Base-by-base conservation (phyloP, 1,139 yeast species). In the Saccharomycopsis hybrid region DNA sequence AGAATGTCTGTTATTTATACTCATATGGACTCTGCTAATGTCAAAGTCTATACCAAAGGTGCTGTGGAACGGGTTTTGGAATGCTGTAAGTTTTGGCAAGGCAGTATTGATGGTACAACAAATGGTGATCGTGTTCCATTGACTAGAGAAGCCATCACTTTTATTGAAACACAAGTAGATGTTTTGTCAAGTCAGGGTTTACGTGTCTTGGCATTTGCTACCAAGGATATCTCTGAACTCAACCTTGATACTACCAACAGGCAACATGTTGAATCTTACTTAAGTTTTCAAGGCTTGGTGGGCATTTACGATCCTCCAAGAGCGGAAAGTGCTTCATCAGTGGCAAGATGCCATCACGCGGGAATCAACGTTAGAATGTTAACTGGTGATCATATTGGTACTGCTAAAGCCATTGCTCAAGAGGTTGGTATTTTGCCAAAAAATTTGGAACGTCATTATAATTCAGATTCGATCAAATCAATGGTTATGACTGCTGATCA, bases 281-380 rank as follows among this genome's bases (percentile, higher is more conserved):
- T 85, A 50, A 72, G 71, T 1, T 82, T 85, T 59, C 70, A 78
- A 56, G 94, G 94, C 1, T 69, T 85, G 38, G 78, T 84, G 58
- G 94, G 95, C 55, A 84, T 85, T 55, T 84, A 85, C 63, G 94
- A 85, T 64, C 94, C 94, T 28, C 94, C 94, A 50, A 74, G 95
- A 59, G 71, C 73, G 5, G 92, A 85, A 68, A 78, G 89, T 25
- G 80, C 82, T 13, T 74, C 70, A 8, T 78, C 88, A 2, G 94
- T 85, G 37, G 74, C 74, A 57, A 65, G 69, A 57, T 85, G 92
- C 62, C 90, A 84, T 60, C 69, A 65, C 46, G 94, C 94, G 25
- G 94, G 94, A 50, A 82, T 85, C 58, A 80, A 81, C 58, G 94
- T 85, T 45, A 89, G 82, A 59, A 85, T 85, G 94, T 77, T 85